phyloP scores from a whole-genome alignment of 2,329 filamentous ascomycete species.

The Sporothrix inflata region DNA sequence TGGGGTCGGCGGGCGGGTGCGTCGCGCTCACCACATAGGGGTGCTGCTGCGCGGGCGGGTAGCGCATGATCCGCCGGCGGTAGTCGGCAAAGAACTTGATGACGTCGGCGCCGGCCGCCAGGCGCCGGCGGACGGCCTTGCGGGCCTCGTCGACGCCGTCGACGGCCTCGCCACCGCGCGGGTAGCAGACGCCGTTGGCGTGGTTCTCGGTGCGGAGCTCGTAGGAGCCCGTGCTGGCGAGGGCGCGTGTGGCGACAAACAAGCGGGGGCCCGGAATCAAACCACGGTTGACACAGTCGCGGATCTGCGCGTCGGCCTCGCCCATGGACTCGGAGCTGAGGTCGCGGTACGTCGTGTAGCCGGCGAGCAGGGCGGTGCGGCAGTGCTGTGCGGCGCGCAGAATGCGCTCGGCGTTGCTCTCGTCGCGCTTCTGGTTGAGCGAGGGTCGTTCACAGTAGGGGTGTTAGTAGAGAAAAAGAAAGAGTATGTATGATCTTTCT shows the following conservation, averaged over 20 bases:
- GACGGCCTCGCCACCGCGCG: conserved; percentile 44
- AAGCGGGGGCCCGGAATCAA: conserved; percentile 58
- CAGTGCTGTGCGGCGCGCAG: conserved; percentile 59
- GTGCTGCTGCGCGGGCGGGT: conserved; percentile 31
- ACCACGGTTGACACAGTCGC: conserved; percentile 58
- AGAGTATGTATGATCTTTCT: neutral
- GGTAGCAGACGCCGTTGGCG: conserved; percentile 41
- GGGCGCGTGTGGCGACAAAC: conserved; percentile 57
- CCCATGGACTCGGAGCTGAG: conserved; percentile 57
- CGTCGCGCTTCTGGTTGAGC: conserved; percentile 7
- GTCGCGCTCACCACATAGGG: conserved; percentile 37
- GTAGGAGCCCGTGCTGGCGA: conserved; percentile 55
- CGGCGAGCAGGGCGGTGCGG: conserved; percentile 56
- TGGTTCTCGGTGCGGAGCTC: conserved; percentile 53
- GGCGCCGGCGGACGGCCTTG: conserved; percentile 50
- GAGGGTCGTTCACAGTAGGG: neutral
- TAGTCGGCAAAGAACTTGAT: conserved; percentile 59
- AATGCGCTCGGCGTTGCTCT: conserved; percentile 47
- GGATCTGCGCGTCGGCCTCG: conserved; percentile 53
- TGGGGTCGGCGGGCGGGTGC: conserved; percentile 45
- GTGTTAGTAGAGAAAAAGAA: neutral
- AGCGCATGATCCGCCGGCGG: conserved; percentile 49
- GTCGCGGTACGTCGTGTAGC: conserved; percentile 62
- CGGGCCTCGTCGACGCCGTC: conserved; percentile 52
- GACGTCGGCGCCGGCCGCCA: conserved; percentile 54